phyloP scores from a whole-genome alignment of 2,329 filamentous ascomycete genomes.

The Alternaria angustiovoidea region DNA sequence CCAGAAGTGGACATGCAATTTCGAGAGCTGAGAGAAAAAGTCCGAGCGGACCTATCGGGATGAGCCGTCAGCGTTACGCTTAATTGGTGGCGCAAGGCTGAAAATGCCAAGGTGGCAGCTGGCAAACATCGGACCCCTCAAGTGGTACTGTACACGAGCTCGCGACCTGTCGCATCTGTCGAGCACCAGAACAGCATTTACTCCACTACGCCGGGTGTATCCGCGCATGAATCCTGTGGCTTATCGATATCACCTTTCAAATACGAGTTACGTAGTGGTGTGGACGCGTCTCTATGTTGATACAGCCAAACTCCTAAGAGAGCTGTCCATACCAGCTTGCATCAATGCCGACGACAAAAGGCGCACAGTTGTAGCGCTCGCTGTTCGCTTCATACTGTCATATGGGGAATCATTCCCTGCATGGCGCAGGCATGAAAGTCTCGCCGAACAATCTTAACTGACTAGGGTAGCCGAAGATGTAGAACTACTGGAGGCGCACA shows the following conservation, averaged over 20 bases:
- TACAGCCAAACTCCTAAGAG: no score
- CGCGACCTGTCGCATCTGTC: not conserved
- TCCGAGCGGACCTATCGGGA: slow-evolving; percentile 1
- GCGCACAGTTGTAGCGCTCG: not conserved
- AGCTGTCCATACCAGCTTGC: not conserved
- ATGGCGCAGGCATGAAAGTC: not conserved
- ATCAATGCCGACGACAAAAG: not conserved
- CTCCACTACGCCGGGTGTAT: not conserved
- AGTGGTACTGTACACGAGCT: slow-evolving; percentile 12
- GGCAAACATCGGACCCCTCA: slow-evolving; percentile 6
- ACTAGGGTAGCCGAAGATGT: not conserved
- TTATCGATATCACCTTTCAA: not conserved
- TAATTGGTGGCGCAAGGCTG: slow-evolving; percentile 34
- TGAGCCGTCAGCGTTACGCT: slow-evolving; percentile 17
- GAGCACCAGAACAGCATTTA: not conserved
- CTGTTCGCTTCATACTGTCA: not conserved
- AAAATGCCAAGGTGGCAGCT: slow-evolving; percentile 27
- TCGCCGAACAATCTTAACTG: not conserved
- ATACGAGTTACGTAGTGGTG: not conserved
- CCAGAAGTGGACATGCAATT: not conserved
- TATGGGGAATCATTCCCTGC: not conserved
- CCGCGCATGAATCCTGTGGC: not conserved
- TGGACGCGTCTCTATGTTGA: no score
- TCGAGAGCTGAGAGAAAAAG: slow-evolving; percentile 1
- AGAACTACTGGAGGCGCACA: not conserved